Evolutionary conservation across 2,329 filamentous ascomycete species (phyloP).

Genomic region (Aspergillus pseudoterreus): DNA sequence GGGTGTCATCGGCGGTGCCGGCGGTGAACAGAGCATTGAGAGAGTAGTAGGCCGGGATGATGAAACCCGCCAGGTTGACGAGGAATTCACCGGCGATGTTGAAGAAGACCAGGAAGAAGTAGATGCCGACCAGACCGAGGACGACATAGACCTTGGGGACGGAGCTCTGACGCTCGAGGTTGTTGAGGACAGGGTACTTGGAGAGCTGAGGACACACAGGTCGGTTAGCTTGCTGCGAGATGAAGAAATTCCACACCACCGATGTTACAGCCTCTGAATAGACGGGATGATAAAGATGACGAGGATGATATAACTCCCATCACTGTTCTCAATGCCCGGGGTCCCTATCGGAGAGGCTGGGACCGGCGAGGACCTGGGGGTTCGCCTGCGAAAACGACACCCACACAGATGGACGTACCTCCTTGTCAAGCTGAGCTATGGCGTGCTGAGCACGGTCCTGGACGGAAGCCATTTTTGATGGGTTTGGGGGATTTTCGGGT

Average conservation of each 20-base stretch:
- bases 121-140: slow-evolving; percentile 61
- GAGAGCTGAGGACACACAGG: slow-evolving; percentile 50
- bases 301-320: background rate
- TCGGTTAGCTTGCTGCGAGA: slow-evolving; percentile 10
- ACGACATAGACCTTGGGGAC: slow-evolving; percentile 66
- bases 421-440: slow-evolving; percentile 66
- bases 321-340: background rate
- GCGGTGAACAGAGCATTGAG: slow-evolving; percentile 60
- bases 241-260: no score
- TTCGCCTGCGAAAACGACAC: slow-evolving; percentile 11
- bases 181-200: slow-evolving; percentile 64
- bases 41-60: slow-evolving; percentile 65
- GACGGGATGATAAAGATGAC: background rate
- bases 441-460: slow-evolving; percentile 62
- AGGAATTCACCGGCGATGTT: slow-evolving; percentile 68
- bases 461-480: slow-evolving; percentile 44
- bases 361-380: background rate
- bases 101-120: slow-evolving; percentile 70
- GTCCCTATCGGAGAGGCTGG: background rate
- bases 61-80: slow-evolving; percentile 64
- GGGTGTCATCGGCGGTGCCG: slow-evolving; percentile 61
- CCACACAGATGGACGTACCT: slow-evolving; percentile 46
- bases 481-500: slow-evolving; percentile 1
- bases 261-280: no score
- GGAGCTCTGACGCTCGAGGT: slow-evolving; percentile 65